These are phyloP conservation scores for Pneumocystis oryctolagi DNA, from an alignment of 1,139 yeast species.

Conservation along the genomic window DNA sequence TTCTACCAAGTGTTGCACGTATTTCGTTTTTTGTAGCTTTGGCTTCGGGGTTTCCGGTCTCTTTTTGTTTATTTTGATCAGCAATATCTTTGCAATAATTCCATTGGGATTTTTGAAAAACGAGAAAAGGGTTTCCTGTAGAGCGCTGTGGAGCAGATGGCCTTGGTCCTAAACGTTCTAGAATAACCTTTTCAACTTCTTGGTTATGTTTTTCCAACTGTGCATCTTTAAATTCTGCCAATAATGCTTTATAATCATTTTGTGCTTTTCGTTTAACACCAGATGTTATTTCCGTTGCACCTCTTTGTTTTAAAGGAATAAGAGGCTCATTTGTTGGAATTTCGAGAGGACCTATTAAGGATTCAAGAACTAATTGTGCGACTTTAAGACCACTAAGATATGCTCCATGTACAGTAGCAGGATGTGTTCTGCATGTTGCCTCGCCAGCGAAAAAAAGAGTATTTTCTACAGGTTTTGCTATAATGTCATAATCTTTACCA, in stretches of 20 bases:
- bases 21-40: constrained; percentile 30
- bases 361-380: constrained; percentile 29
- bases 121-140: constrained; percentile 30
- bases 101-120: constrained; percentile 33
- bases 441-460: constrained; percentile 32
- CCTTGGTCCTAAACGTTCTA: constrained; percentile 25
- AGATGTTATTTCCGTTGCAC: background rate
- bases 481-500: constrained; percentile 29
- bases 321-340: constrained; percentile 25
- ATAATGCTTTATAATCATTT: constrained; percentile 1
- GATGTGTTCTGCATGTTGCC: constrained; percentile 30
- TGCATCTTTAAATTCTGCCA: constrained; percentile 8
- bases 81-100: constrained; percentile 27
- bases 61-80: constrained; percentile 23
- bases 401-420: constrained; percentile 34
- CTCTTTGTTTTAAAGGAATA: constrained; percentile 17
- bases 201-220: constrained; percentile 20
- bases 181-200: constrained; percentile 20
- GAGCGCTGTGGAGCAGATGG: constrained; percentile 29
- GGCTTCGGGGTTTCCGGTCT: constrained; percentile 22
- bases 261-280: background rate
- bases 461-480: constrained; percentile 26
- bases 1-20: constrained; percentile 29
- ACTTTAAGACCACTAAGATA: constrained; percentile 31
- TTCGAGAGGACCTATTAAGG: constrained; percentile 28